Evolutionary conservation across 202 grass and related monocot genomes (phyloP), one percentile per base, ranked within the genome.

Genomic region (Panicum hallii): DNA sequence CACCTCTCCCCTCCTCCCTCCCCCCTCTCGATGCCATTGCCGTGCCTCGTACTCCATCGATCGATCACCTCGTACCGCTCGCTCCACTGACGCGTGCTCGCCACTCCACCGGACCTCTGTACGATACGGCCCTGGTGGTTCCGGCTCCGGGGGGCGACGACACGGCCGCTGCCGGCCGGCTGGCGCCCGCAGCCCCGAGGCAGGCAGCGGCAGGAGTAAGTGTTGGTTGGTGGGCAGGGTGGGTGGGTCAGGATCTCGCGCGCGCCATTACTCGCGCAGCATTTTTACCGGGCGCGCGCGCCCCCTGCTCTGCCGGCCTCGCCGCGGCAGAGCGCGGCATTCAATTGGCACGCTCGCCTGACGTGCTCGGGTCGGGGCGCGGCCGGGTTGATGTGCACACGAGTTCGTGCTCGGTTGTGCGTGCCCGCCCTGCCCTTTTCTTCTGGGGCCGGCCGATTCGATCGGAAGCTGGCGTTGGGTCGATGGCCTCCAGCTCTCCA

Each of bases 161-260:
- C 56, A 55, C 66, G 66, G 65, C 40, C 30, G 46, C 53, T 19
- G 54, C 19, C n/a, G 38, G 23, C 72, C 11, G 14, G 53, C 44
- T 58, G 57, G 43, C 58, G 54, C 72, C 46, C 34, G 32, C 52
- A 57, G 4, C 4, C 73, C 23, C 6, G 11, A n/a, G 2, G 42
- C 11, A 4, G 43, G 23, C 36, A 32, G 46, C 17, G 34, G 42
- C 13, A 7, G 67, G 19, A 79, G 84, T 79, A 69, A 90, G 49
- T 87, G 72, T 40, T 42, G 83, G 74, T 67, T 74, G 88, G 26
- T 87, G 67, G 74, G 26, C 50, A 57, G 78, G 74, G 28, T 58
- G 78, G 74, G 28, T 58, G 63, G 68, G 63, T 86, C 77, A 60
- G 23, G 48, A 30, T 73, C 76, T 40, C 46, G 19, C 76, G 75